Base-by-base conservation (phyloP, 2,329 filamentous ascomycete genomes). In the Penicillium sp. region DNA sequence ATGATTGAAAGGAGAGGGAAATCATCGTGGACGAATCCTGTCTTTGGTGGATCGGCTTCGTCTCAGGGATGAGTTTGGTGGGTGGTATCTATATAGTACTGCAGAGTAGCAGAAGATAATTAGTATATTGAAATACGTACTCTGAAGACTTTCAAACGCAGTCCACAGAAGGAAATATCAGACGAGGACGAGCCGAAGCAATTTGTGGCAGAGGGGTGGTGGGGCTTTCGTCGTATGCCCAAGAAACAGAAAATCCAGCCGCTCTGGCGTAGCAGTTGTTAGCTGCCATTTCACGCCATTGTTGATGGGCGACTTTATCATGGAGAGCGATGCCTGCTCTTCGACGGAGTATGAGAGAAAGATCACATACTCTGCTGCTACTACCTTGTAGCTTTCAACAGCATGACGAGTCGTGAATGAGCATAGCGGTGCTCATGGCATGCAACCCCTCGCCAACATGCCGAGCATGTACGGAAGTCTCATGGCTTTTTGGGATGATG, bases 81-180 rank as follows among this genome's bases (percentile, higher is more conserved):
- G 23, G 62, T 65, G 51, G 55, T 54, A 33, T 38, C 55, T 17
- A 54, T 64, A n/a, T 19, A 49, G 15, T 57, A 60, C 19, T 60
- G 53, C 10, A 47, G 54, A 25, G 62, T 57, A 6, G 61, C 58
- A 10, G 62, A 67, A 19, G 58, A 67, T 27, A 59, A 65, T 49
- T 58, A 67, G 44, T 62, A 66, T 44, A 66, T 58, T 5, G 67
- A 70, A 59, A 61, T 66, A 39, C 53, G 61, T 36, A 23, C n/a
- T 45, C 21, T n/a, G n/a, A 15, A n/a, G n/a, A 13, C 13, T 13
- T 33, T 44, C n/a, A 42, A 31, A 41, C 19, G 12, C 36, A n/a
- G 35, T 35, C 25, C 1, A 5, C 45, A 73, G 67, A 69, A 72
- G 8, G 69, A 73, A 56, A 68, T 63, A 43, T 70, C 70, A 5